A percentile compares a stretch with the other conserved stretches of the same genome.
These are phyloP conservation scores for Tremellales sp. DNA, from an alignment of 1,284 basidiomycete species.

Conservation along the genomic window DNA sequence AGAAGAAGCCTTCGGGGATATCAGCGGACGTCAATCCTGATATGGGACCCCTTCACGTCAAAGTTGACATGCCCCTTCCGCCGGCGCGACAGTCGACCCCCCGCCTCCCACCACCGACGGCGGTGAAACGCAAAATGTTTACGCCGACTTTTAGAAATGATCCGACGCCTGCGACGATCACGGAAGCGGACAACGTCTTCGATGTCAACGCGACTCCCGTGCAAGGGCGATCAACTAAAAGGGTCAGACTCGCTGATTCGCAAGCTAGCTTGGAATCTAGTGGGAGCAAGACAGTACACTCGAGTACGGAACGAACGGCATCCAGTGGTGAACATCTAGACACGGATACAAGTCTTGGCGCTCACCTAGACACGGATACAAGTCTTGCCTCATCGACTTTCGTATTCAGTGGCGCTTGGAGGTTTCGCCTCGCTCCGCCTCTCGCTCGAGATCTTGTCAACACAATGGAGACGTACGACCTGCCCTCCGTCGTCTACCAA, in stretches of 20 bases:
- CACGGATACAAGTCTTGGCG: too few species aligned
- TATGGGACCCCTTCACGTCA: neutral
- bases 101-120: neutral
- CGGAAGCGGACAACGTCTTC: too few species aligned
- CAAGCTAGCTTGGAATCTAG: too few species aligned
- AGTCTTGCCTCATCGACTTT: too few species aligned
- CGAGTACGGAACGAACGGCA: too few species aligned
- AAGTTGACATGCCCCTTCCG: conserved; percentile 3
- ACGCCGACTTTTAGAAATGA: conserved; percentile 22
- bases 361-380: too few species aligned
- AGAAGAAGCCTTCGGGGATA: conserved; percentile 7
- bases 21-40: neutral
- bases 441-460: conserved; percentile 51
- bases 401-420: conserved; percentile 52
- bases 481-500: conserved; percentile 65
- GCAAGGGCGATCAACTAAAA: neutral
- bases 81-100: conserved; percentile 1
- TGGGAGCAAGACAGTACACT: too few species aligned
- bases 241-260: conserved; percentile 2
- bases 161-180: too few species aligned
- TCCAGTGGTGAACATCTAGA: neutral
- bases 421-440: conserved; percentile 60
- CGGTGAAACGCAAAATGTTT: conserved; percentile 8
- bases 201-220: conserved; percentile 6
- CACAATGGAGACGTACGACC: conserved; percentile 55